Evolutionary conservation across 345 rosid species (phyloP), one percentile per base, ranked within the genome.

Genomic region (Hypericum perforatum): DNA sequence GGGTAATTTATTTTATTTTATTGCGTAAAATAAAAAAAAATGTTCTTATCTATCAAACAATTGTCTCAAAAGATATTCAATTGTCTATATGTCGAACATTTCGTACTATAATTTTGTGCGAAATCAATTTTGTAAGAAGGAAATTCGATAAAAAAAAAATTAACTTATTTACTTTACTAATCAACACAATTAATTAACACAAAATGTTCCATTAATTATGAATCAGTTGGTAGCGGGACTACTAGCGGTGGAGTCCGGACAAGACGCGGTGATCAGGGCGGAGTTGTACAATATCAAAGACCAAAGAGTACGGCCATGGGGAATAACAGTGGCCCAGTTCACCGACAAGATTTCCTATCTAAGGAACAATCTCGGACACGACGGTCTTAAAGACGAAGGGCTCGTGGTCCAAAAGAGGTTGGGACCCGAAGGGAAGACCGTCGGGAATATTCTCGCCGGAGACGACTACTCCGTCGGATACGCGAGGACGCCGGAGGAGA

Each of bases 141-240:
- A n/a, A n/a, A n/a, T n/a, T n/a, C n/a, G n/a, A n/a, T n/a, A n/a
- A n/a, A n/a, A n/a, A n/a, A n/a, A n/a, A n/a, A n/a, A n/a, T n/a
- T n/a, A n/a, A n/a, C n/a, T n/a, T n/a, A n/a, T 22, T 22, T 22
- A 22, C 32, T 22, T 22, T 22, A 22, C 4, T 22, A 22, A 22
- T 22, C n/a, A n/a, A n/a, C n/a, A n/a, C n/a, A n/a, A n/a, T n/a
- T n/a, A n/a, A n/a, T n/a, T n/a, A n/a, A n/a, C n/a, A n/a, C n/a
- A n/a, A n/a, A n/a, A n/a, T n/a, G n/a, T n/a, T n/a, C n/a, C 32
- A 47, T 8, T 8, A 13, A 3, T 39, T 42, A 8, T 5, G 14
- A 46, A 59, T 1, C 73, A 90, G 91, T 66, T 90, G 14, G 91
- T 82, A 14, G 89, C 91, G 6, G 86, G 89, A n/a, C 91, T 84